These are phyloP conservation scores for Cercospora canescens DNA, from an alignment of 2,329 filamentous ascomycete species.

Conservation along the genomic window DNA sequence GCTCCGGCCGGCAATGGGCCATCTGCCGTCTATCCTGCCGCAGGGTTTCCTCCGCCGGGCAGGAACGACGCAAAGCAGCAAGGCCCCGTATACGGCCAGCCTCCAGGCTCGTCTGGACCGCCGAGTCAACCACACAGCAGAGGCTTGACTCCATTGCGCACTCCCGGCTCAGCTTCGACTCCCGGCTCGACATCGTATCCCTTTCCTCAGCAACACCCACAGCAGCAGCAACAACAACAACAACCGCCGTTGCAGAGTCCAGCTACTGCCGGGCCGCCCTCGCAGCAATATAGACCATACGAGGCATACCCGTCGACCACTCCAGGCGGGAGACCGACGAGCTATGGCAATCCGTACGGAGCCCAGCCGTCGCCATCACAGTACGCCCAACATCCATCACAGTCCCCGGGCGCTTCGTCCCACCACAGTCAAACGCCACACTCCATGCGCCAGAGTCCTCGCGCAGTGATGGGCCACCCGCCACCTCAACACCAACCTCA, in stretches of 20 bases:
- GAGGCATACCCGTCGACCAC: slow-evolving; percentile 29
- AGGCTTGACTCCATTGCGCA: slow-evolving; percentile 33
- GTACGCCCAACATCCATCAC: slow-evolving; percentile 24
- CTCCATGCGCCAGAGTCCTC: slow-evolving; percentile 34
- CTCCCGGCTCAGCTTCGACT: slow-evolving; percentile 24
- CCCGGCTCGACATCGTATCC: slow-evolving; percentile 24
- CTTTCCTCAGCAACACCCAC: slow-evolving; percentile 28
- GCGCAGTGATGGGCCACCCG: slow-evolving; percentile 25
- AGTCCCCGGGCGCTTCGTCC: slow-evolving; percentile 37
- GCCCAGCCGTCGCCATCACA: slow-evolving; percentile 31
- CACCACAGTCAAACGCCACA: slow-evolving; percentile 35
- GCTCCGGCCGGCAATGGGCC: slow-evolving; percentile 11
- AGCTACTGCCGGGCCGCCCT: slow-evolving; percentile 23
- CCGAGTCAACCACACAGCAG: slow-evolving; percentile 24
- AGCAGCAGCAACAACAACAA: slow-evolving; percentile 21
- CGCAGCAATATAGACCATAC: slow-evolving; percentile 24
- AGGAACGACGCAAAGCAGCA: slow-evolving; percentile 11
- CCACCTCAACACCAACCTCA: slow-evolving; percentile 30
- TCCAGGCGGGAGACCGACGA: slow-evolving; percentile 28
- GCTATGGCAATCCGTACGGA: slow-evolving; percentile 23
- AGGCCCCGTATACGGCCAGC: slow-evolving; percentile 26
- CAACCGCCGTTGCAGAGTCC: slow-evolving; percentile 32
- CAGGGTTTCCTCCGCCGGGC: slow-evolving; percentile 6
- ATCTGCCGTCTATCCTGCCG: slow-evolving; percentile 3
- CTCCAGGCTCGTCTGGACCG: slow-evolving; percentile 21